phyloP scores from a whole-genome alignment of 148 eudicot species.

The Chenopodium formosanum region DNA sequence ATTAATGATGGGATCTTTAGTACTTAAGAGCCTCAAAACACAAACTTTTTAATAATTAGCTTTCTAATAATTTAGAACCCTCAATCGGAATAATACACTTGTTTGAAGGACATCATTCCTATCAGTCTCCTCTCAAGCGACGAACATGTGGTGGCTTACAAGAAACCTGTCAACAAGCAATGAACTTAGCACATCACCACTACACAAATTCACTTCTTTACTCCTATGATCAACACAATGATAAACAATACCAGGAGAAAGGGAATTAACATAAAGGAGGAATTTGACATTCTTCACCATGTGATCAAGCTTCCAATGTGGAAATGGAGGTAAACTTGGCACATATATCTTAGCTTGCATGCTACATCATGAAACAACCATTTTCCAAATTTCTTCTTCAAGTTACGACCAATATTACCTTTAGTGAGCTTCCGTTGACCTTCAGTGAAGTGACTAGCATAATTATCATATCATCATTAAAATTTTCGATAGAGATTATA shows the following conservation, averaged over 20 bases:
- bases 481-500: neutral
- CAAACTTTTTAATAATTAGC: too few species aligned
- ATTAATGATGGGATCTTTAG: too few species aligned
- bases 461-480: neutral
- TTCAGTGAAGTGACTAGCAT: neutral
- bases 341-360: neutral
- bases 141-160: neutral
- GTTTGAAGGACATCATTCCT: too few species aligned
- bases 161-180: neutral
- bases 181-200: neutral
- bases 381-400: neutral
- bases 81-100: too few species aligned
- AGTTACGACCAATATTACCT: neutral
- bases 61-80: too few species aligned
- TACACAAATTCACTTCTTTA: neutral
- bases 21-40: too few species aligned
- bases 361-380: neutral
- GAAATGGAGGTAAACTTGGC: too few species aligned
- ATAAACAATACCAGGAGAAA: neutral
- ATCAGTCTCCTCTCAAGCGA: neutral
- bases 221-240: neutral
- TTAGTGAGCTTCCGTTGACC: conserved; percentile 1
- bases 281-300: neutral
- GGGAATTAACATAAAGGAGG: neutral
- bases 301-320: neutral